Base-by-base conservation (phyloP, 2,329 filamentous ascomycete species). In the Diaporthe vexans region DNA sequence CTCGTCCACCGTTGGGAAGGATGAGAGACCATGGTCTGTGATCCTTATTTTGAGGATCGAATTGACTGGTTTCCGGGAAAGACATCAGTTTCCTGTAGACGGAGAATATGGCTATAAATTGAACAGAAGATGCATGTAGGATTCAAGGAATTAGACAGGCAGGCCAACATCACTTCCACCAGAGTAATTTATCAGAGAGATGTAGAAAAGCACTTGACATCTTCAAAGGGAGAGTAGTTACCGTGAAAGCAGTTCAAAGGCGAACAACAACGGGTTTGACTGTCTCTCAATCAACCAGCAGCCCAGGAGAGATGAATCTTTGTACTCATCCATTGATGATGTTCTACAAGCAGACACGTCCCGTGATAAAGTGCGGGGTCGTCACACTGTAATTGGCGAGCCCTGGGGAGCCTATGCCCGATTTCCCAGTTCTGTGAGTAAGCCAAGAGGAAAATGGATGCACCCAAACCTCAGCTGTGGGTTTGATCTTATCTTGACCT, bases 321-420 rank as follows among this genome's bases (percentile, higher is more conserved):
- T 33, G 5, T 7, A 3, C 29, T 33, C 11, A 5, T 15, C 1
- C 35, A 1, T 35, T 51, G 19, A 65, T 7, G 6, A 6, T 6
- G 29, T 15, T 19, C 26, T n/a, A 52, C 29, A 52, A 11, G 46
- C 46, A 67, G n/a, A 52, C 21, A 35, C 37, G 19, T 9, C 61
- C 19, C 48, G 29, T 52, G 61, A 26, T 52, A 19, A 52, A n/a
- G 61, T 67, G 61, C 61, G 61, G 61, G 61, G 61, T 67, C 33
- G 43, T 21, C 43, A 51, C 17, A 11, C 8, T 24, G 3, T 35
- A 35, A 24, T n/a, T 19, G 4, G 43, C 13, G 35, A n/a, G 61
- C 13, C 19, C 17, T 24, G 24, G 35, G 37, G 21, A 7, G 24
- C 17, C 26, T 51, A 24, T 67, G 11, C 46, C 29, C 61, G 51